A percentile compares a stretch with the other conserved stretches of the same genome.
Evolutionary conservation across 768 basidiomycete species (phyloP).

Genomic region (Thelephora aurantiotincta): DNA sequence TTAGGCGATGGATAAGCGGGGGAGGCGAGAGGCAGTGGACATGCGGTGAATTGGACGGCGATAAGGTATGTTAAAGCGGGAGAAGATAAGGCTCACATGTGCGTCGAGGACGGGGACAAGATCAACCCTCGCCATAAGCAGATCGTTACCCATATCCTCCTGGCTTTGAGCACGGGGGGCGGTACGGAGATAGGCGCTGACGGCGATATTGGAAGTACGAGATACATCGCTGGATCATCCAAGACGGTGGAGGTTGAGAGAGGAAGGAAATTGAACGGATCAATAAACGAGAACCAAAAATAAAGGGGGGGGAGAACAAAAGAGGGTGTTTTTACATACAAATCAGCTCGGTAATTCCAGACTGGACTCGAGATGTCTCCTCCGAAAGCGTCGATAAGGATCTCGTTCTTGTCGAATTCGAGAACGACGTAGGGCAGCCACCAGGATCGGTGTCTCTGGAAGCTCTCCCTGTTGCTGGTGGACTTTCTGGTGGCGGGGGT

Average conservation of each 20-base stretch:
- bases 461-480: constrained; percentile 73
- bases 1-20: constrained; percentile 1
- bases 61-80: not conserved
- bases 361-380: constrained; percentile 84
- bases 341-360: constrained; percentile 94
- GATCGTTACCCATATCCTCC: constrained; percentile 95
- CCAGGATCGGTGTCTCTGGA: constrained; percentile 88
- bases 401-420: constrained; percentile 96
- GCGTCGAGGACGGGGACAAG: constrained; percentile 73
- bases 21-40: constrained; percentile 7
- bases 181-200: constrained; percentile 86
- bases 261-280: constrained; percentile 5
- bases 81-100: constrained; percentile 33
- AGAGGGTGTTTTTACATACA: constrained; percentile 39
- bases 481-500: constrained; percentile 38
- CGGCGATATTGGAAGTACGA: constrained; percentile 80
- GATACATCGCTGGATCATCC: constrained; percentile 68
- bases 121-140: constrained; percentile 88
- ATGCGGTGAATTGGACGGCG: too few relatives aligned
- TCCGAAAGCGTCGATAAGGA: constrained; percentile 89
- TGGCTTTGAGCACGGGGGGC: constrained; percentile 55
- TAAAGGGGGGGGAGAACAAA: constrained; percentile 1
- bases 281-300: constrained; percentile 2
- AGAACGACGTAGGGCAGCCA: constrained; percentile 96
- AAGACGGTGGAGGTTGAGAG: not conserved